Percentiles rank a stretch among this genome's conserved stretches.
Evolutionary conservation across 441 rosid genomes (phyloP).

Genomic region (Biscutella laevigata): DNA sequence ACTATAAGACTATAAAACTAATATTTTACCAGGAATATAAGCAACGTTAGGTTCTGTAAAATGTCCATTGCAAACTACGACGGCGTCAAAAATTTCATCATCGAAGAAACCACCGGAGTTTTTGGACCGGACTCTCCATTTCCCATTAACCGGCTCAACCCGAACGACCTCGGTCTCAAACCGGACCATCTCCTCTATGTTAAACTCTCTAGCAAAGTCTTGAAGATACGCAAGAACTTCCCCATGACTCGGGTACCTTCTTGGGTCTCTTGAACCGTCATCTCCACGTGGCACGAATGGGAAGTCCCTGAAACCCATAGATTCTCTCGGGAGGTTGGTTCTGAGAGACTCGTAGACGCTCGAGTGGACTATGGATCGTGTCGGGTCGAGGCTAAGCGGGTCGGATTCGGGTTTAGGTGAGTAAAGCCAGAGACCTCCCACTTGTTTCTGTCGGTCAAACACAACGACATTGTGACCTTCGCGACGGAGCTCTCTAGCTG

Average conservation of each 20-base stretch:
- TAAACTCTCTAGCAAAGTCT: slow-evolving; percentile 50
- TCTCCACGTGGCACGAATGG: slow-evolving; percentile 37
- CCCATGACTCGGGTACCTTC: slow-evolving; percentile 56
- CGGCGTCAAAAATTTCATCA: slow-evolving; percentile 62
- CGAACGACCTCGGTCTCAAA: slow-evolving; percentile 50
- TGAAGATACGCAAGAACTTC: slow-evolving; percentile 57
- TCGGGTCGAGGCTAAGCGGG: slow-evolving; percentile 42
- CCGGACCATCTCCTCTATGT: slow-evolving; percentile 46
- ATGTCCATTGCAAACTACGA: slow-evolving; percentile 68
- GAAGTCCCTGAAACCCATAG: slow-evolving; percentile 49
- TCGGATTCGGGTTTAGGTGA: slow-evolving; percentile 36
- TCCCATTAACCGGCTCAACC: slow-evolving; percentile 25
- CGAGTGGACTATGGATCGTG: slow-evolving; percentile 37
- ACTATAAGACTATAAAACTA: no score
- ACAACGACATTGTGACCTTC: slow-evolving; percentile 51
- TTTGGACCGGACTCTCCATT: slow-evolving; percentile 44
- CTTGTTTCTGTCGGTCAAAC: slow-evolving; percentile 34
- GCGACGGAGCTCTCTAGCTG: slow-evolving; percentile 49
- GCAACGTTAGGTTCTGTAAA: slow-evolving; percentile 54
- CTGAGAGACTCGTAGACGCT: slow-evolving; percentile 63
- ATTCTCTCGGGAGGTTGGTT: slow-evolving; percentile 58
- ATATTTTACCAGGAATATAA: no score
- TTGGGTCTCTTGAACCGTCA: slow-evolving; percentile 32
- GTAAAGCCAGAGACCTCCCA: slow-evolving; percentile 68
- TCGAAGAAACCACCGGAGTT: not conserved